Percentiles rank a stretch among this genome's conserved stretches.
Evolutionary conservation across 1,284 basidiomycete genomes (phyloP).

Genomic region (Pseudomicrostroma phylloplanum): DNA sequence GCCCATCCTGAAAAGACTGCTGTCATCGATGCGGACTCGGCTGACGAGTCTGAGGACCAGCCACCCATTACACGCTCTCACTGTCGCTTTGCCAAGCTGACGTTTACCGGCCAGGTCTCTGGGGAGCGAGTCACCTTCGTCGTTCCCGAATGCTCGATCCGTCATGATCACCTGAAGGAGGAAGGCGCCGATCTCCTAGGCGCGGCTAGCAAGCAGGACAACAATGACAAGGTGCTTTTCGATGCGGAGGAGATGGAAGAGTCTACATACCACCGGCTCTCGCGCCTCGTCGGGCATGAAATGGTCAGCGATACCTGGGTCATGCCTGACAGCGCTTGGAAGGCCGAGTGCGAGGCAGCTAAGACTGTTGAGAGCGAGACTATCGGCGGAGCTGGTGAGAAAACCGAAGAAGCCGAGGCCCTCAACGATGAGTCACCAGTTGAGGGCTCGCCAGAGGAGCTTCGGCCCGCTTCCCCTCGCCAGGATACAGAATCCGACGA

Average conservation of each 20-base stretch:
- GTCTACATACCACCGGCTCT: neutral
- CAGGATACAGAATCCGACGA: neutral
- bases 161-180: neutral
- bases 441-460: too few relatives aligned
- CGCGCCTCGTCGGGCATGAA: neutral
- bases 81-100: neutral
- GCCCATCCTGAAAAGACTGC: too few relatives aligned
- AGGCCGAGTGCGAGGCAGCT: neutral
- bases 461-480: neutral
- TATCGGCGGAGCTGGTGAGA: neutral
- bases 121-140: neutral
- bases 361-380: neutral
- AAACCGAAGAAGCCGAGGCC: neutral
- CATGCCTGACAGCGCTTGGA: neutral
- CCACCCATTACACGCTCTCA: constrained; percentile 6
- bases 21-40: neutral
- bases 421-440: neutral
- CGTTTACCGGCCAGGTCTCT: neutral
- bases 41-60: constrained; percentile 2
- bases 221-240: neutral
- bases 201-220: neutral
- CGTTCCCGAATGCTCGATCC: neutral
- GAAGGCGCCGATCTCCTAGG: neutral
- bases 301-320: constrained; percentile 1
- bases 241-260: constrained; percentile 1